Evolutionary conservation across 2,329 filamentous ascomycete genomes (phyloP), one percentile per base, ranked within the genome.

Genomic region (Diplodia intermedia): DNA sequence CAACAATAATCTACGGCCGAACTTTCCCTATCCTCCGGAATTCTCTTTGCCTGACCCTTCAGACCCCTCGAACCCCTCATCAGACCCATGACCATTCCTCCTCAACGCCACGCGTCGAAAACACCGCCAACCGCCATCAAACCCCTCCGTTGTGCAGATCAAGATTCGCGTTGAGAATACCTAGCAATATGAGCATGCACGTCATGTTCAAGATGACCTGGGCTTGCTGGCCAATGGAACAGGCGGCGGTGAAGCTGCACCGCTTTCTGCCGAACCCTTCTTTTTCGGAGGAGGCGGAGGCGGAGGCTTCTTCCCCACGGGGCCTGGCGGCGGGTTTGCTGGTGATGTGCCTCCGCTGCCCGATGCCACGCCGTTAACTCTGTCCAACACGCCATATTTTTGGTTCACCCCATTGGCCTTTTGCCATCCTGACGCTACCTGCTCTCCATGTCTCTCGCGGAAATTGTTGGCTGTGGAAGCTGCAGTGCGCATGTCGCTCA

Each of bases 401-500:
- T 89, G 85, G 66, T 88, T 86, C 67, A 89, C 72, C 1, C 79
- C 81, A 69, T 85, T 86, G 4, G 88, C 88, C 23, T 82, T 84
- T 73, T 83, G 81, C 72, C 85, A 82, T 0, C 89, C 89, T 6
- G 86, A 80, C 1, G 86, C 85, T 6, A 91, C 86, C 75, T 91
- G 88, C 20, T 90, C 89, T 3, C 89, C 87, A 72, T 92, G 89
- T 33, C 89, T 81, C 75, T 91, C 87, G 15, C 89, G 88, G 76
- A 93, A 91, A 74, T 90, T 90, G 70, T 88, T 89, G 49, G 86
- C 85, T 47, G 88, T 90, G 33, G 83, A 82, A 1, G 86, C 89
- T 15, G 88, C 86, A 49, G 82, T 79, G 69, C 82, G 83, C 9
- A 86, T 83, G 73, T 91, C 88, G 4, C 86, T 79, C 2, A 89